Evolutionary conservation across 2,329 filamentous ascomycete genomes (phyloP), one percentile per base, ranked within the genome.

Genomic region (Curvularia eragrostidis): DNA sequence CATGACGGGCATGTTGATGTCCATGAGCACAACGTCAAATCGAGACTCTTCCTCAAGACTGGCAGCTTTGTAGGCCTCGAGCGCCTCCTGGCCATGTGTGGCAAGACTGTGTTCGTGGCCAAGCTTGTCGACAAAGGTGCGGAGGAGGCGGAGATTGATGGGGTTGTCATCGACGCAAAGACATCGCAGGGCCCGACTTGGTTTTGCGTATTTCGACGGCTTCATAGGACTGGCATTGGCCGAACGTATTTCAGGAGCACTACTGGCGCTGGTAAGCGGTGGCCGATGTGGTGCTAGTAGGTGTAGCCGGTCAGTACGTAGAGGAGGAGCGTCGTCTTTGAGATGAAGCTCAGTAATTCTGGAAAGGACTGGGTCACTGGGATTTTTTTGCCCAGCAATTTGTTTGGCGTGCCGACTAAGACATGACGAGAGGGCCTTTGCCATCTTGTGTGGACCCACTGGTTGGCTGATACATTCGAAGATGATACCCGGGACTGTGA

Each of bases 91-190:
- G n/a, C 76, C 76, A 26, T 77, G 72, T 38, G 63, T 66, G 1
- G 75, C 75, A 8, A 76, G 71, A 3, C 65, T 62, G 52, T 75
- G 71, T 2, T 63, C 61, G 48, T 76, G 74, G 5, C 67, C 66
- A 1, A 76, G 64, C 53, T 76, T 77, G 30, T 73, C 65, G 21
- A 77, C 65, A 36, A 78, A 75, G 2, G 73, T 76, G 0, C 66
- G 68, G 1, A 78, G 65, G 2, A 78, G 67, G 0, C 69, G 70
- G 4, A 78, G 70, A 51, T 78, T 78, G 65, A 78, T 77, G 0
- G 74, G 70, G 32, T 78, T 78, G 61, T 78, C 76, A 38, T 78
- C 76, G 3, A 77, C 76, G 9, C 74, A 72, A 12, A 78, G 66
- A 34, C 76, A 72, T 39, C 73, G 67, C 13, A 76, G 54, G 1